These are phyloP conservation scores for Paramecium tetraurelia DNA, from an alignment of 73 alveolate genomes.

Conservation along the genomic window DNA sequence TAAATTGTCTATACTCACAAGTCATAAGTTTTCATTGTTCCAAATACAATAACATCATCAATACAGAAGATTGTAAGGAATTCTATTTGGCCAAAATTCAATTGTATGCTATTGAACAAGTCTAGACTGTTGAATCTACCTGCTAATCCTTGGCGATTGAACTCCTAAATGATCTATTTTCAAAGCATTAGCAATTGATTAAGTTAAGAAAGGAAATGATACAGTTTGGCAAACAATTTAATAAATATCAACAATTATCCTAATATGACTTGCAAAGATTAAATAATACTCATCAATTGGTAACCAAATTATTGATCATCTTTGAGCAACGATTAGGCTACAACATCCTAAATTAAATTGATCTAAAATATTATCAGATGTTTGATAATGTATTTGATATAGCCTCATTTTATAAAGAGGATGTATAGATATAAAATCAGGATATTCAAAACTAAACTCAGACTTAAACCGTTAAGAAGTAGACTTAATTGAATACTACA, in stretches of 20 bases:
- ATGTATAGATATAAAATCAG: neutral
- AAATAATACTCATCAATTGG: neutral
- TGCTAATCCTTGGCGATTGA: neutral
- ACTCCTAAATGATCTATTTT: neutral
- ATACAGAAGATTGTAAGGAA: slow-evolving; percentile 44
- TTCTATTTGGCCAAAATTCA: slow-evolving; percentile 32
- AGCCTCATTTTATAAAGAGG: neutral
- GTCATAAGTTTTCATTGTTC: slow-evolving; percentile 31
- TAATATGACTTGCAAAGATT: slow-evolving; percentile 10
- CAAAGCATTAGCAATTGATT: neutral
- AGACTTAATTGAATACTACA: neutral
- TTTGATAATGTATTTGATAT: neutral
- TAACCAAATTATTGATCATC: neutral
- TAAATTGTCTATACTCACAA: slow-evolving; percentile 16
- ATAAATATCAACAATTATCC: neutral
- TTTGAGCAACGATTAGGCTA: slow-evolving; percentile 10
- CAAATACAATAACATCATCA: neutral
- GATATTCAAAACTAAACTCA: neutral
- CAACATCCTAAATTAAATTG: neutral
- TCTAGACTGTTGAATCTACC: neutral
- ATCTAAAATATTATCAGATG: neutral
- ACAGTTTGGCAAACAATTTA: neutral
- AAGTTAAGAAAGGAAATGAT: neutral
- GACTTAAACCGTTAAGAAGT: neutral
- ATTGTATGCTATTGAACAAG: slow-evolving; percentile 22